A percentile compares a stretch with the other conserved stretches of the same genome.
Evolutionary conservation across 805 yeast genomes (phyloP).

Genomic region (Nakazawaea peltata): DNA sequence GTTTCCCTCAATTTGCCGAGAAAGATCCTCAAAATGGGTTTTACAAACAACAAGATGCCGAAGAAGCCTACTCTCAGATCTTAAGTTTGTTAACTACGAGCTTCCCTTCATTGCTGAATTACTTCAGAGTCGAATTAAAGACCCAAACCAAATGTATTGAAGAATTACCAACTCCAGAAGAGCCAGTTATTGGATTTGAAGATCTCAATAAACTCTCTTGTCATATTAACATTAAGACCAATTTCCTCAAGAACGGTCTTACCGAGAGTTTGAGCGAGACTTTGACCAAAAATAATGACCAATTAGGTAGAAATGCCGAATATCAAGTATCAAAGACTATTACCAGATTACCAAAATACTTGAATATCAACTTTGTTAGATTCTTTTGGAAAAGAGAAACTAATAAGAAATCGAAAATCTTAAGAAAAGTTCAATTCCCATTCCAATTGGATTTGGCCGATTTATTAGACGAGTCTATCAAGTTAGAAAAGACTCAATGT

Average conservation of each 20-base stretch:
- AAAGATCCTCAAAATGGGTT: slow-evolving; percentile 54
- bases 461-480: slow-evolving; percentile 72
- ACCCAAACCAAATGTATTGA: slow-evolving; percentile 56
- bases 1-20: slow-evolving; percentile 87
- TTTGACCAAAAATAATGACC: slow-evolving; percentile 69
- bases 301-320: slow-evolving; percentile 60
- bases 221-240: slow-evolving; percentile 79
- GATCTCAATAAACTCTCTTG: slow-evolving; percentile 72
- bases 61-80: slow-evolving; percentile 85
- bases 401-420: slow-evolving; percentile 82
- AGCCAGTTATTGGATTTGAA: slow-evolving; percentile 39
- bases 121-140: slow-evolving; percentile 60
- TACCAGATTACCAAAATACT: slow-evolving; percentile 74
- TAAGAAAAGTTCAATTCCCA: slow-evolving; percentile 93
- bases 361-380: slow-evolving; percentile 88
- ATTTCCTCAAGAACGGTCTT: slow-evolving; percentile 83
- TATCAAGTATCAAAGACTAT: slow-evolving; percentile 57
- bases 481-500: slow-evolving; percentile 52
- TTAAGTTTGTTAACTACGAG: slow-evolving; percentile 41
- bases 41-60: slow-evolving; percentile 96
- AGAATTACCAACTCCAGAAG: slow-evolving; percentile 33
- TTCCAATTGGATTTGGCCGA: slow-evolving; percentile 86
- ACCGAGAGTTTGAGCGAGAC: slow-evolving; percentile 65
- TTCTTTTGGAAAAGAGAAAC: slow-evolving; percentile 95
- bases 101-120: slow-evolving; percentile 44